These are phyloP conservation scores for Corymbia calophylla DNA, from an alignment of 441 rosid species.

Conservation along the genomic window DNA sequence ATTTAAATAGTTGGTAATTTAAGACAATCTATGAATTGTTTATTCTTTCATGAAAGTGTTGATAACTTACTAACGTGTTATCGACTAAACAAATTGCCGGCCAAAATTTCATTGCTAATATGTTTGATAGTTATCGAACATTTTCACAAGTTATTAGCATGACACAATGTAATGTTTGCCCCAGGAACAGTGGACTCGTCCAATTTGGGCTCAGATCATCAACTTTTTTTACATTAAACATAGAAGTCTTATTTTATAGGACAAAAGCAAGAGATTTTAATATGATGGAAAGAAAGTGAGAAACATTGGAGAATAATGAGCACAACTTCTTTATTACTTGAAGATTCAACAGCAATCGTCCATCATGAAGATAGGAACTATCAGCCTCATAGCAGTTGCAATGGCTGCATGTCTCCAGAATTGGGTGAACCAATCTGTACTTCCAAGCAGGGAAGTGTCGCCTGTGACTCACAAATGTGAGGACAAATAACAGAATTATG, in stretches of 20 bases:
- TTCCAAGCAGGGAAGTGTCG: background rate
- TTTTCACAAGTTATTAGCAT: background rate
- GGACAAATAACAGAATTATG: background rate
- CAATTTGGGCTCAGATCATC: background rate
- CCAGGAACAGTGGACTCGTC: background rate
- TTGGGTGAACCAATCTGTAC: background rate
- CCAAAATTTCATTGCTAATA: background rate
- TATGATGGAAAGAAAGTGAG: background rate
- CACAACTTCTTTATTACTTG: background rate
- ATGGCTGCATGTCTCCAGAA: background rate
- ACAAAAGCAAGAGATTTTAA: background rate
- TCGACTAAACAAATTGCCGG: background rate
- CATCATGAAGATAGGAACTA: background rate
- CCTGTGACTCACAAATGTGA: background rate
- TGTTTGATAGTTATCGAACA: background rate
- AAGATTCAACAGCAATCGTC: background rate
- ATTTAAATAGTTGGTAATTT: background rate
- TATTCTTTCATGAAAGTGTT: background rate
- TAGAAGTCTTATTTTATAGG: background rate
- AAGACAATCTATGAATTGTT: background rate
- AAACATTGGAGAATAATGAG: background rate
- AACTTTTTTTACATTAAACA: background rate
- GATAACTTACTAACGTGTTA: background rate
- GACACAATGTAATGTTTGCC: background rate
- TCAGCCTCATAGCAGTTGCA: background rate